Base-by-base conservation (phyloP, 2,329 filamentous ascomycete genomes). In the Trichophyton schoenleinii region DNA sequence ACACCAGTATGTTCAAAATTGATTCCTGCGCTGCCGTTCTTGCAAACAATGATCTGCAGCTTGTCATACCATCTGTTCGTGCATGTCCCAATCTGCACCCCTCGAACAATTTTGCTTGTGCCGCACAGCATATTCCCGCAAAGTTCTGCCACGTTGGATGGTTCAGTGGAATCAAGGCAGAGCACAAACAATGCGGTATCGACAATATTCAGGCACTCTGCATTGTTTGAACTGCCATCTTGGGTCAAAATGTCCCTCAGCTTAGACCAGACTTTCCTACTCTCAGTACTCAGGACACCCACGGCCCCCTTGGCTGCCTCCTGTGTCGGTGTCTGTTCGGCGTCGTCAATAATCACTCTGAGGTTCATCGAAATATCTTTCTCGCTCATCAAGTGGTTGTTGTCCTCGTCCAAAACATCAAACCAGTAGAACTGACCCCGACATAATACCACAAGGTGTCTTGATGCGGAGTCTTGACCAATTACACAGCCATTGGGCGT, bases 31-130 rank as follows among this genome's bases (percentile, higher is more conserved):
- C 90, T 96, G 62, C 94, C 94, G 74, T 97, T 99, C 77, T 96
- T 95, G 80, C 94, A 97, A 58, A 99, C 94, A 60, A 99, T 97
- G 64, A 99, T 96, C 72, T 99, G 94, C 57, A 99, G 80, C 78
- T 99, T 99, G 77, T 99, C 94, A 70, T 99, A 99, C 94, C 94
- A 99, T 64, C 94, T 82, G 74, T 99, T 99, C 13, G 92, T 96
- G 76, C 94, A 99, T 1, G 94, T 97, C 34, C 94, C 94, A 52
- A 96, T 91, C 75, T 99, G 94, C 1, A 99, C 89, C 3, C 94
- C 94, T 70, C 87, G 88, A 69, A 95, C 88, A 11, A 97, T 87
- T 70, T 94, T 86, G 67, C 87, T 96, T 0, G 91, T 95, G 52
- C 94, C 94, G 70, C 94, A 97, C 11, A 99, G 87, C 92, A 99